These are phyloP conservation scores for Chytriomyces sp. DNA, from an alignment of 192 early-diverging fungal species.

Conservation along the genomic window DNA sequence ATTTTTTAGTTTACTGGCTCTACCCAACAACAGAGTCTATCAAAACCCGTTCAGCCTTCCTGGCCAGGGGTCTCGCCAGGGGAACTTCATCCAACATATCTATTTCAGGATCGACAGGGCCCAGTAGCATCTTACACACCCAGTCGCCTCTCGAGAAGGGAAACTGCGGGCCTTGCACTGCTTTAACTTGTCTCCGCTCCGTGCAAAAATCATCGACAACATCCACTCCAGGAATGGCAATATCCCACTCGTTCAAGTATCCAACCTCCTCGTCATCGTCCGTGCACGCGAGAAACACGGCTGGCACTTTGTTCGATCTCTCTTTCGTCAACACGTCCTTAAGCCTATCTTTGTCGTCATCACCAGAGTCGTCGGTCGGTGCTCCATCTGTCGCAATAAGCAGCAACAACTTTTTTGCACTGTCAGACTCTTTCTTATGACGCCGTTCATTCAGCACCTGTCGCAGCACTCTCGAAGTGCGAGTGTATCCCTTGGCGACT, in stretches of 20 bases:
- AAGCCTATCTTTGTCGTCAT: neutral
- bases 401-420: neutral
- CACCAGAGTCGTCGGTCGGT: neutral
- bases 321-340: neutral
- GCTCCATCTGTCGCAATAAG: slow-evolving; percentile 11
- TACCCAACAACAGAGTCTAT: no score
- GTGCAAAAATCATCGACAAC: slow-evolving; percentile 9
- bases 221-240: neutral
- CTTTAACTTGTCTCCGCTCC: neutral
- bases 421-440: no score
- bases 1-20: no score
- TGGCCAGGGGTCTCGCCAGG: no score
- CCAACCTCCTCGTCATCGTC: slow-evolving; percentile 11
- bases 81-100: slow-evolving; percentile 11
- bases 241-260: slow-evolving; percentile 17
- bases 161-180: slow-evolving; percentile 2
- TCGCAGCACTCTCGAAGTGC: neutral
- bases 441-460: neutral
- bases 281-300: slow-evolving; percentile 4
- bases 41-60: no score
- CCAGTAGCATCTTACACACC: slow-evolving; percentile 20
- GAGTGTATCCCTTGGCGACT: slow-evolving; percentile 13
- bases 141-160: slow-evolving; percentile 14
- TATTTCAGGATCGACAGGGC: slow-evolving; percentile 9
- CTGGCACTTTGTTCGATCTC: neutral